Evolutionary conservation across 441 rosid species (phyloP).

Genomic region (Sinapis alba): DNA sequence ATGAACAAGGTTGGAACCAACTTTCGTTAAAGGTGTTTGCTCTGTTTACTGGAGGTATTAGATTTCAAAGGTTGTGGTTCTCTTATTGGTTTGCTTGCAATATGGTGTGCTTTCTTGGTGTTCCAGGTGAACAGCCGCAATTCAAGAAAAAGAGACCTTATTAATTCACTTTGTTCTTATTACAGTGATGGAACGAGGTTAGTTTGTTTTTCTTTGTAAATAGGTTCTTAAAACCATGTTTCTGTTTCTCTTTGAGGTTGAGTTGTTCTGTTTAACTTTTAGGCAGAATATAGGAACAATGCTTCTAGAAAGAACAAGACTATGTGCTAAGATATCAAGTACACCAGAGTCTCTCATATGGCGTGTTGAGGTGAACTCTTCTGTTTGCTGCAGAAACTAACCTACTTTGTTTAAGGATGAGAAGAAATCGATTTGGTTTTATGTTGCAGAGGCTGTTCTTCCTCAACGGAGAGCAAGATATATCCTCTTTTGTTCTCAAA

Average conservation of each 20-base stretch:
- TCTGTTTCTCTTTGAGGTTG: conserved; percentile 19
- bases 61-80: no score
- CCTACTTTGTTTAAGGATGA: background rate
- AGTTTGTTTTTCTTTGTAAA: no score
- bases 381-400: background rate
- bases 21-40: no score
- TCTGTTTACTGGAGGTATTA: no score
- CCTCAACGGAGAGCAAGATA: no score
- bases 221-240: background rate
- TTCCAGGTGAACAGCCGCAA: conserved; percentile 51
- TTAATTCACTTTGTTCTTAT: conserved; percentile 53
- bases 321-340: conserved; percentile 58
- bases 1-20: no score
- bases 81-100: no score
- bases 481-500: no score
- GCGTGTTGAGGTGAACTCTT: conserved; percentile 77
- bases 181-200: conserved; percentile 64
- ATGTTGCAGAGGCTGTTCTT: conserved; percentile 86
- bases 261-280: conserved; percentile 29
- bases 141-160: conserved; percentile 69
- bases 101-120: conserved; percentile 34
- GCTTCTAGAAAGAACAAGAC: conserved; percentile 60
- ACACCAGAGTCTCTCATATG: conserved; percentile 69
- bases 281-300: conserved; percentile 54
- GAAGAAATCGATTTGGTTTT: conserved; percentile 10